These are phyloP conservation scores for Debaryomyces tyrocola DNA, from an alignment of 805 yeast species.

Conservation along the genomic window DNA sequence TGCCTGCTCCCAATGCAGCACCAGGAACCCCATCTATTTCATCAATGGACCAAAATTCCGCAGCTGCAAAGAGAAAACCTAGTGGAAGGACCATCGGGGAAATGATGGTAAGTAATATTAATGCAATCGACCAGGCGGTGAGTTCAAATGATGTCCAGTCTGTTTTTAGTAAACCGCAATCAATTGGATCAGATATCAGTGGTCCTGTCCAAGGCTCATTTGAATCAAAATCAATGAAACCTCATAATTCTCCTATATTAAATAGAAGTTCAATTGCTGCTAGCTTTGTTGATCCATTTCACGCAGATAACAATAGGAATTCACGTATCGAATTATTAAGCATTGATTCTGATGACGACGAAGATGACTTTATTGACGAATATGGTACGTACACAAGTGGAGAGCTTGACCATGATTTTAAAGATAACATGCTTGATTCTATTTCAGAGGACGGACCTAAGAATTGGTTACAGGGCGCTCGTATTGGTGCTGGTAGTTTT, in stretches of 20 bases:
- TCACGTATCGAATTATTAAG: slow-evolving; percentile 50
- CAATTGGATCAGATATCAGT: slow-evolving; percentile 15
- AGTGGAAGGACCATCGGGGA: slow-evolving; percentile 59
- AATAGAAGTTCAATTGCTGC: slow-evolving; percentile 28
- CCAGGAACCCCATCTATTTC: slow-evolving; percentile 21
- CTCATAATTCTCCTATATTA: slow-evolving; percentile 9
- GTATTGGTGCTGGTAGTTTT: slow-evolving; percentile 93
- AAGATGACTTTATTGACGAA: slow-evolving; percentile 37
- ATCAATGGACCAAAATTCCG: slow-evolving; percentile 13
- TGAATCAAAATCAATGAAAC: slow-evolving; percentile 18
- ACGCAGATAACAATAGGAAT: slow-evolving; percentile 27
- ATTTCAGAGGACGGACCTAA: slow-evolving; percentile 45
- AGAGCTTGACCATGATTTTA: slow-evolving; percentile 5
- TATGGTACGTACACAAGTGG: slow-evolving; percentile 13
- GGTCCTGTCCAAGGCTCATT: slow-evolving; percentile 5
- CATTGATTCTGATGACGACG: slow-evolving; percentile 39
- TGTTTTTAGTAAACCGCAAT: slow-evolving; percentile 25
- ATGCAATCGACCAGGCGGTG: slow-evolving; percentile 53
- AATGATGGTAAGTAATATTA: slow-evolving; percentile 54
- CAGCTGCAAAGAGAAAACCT: slow-evolving; percentile 10
- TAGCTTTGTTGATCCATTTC: slow-evolving; percentile 23
- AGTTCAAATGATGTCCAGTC: slow-evolving; percentile 26
- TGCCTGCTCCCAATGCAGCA: slow-evolving; percentile 9
- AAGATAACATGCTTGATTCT: slow-evolving; percentile 1
- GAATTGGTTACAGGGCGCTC: slow-evolving; percentile 89